Evolutionary conservation across 2,329 filamentous ascomycete species (phyloP).

Genomic region (Paecilomyces dactylethromorphus): DNA sequence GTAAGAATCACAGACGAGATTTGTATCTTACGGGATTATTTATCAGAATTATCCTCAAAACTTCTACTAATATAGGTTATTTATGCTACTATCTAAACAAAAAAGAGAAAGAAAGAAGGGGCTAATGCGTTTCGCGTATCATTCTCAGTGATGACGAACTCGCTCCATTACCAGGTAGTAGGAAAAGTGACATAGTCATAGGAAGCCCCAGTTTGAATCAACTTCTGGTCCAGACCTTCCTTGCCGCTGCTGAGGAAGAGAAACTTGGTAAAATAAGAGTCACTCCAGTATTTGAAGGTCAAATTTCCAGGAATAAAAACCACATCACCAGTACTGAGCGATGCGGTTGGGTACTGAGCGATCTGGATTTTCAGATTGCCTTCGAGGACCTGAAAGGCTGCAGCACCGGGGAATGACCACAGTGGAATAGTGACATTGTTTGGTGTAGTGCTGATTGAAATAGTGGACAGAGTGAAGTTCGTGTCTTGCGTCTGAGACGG

Average conservation of each 20-base stretch:
- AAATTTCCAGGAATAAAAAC: constrained; percentile 31
- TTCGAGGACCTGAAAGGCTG: constrained; percentile 34
- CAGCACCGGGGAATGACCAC: constrained; percentile 22
- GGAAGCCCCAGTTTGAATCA: constrained; percentile 10
- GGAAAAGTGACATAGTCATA: constrained; percentile 16
- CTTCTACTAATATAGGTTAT: too few species aligned
- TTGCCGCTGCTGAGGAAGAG: constrained; percentile 14
- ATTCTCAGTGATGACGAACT: too few species aligned
- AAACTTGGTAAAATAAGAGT: constrained; percentile 17
- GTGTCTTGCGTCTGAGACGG: constrained; percentile 28
- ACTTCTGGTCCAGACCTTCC: constrained; percentile 13
- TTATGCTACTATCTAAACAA: too few species aligned
- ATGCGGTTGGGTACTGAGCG: constrained; percentile 19
- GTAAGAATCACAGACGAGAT: too few species aligned
- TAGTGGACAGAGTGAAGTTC: constrained; percentile 40
- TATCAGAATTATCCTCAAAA: too few species aligned
- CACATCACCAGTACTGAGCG: constrained; percentile 30
- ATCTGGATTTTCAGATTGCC: constrained; percentile 29
- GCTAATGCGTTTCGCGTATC: constrained; percentile 2
- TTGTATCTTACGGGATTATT: too few species aligned
- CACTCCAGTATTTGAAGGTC: constrained; percentile 27
- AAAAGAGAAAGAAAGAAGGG: too few species aligned
- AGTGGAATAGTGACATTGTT: constrained; percentile 12
- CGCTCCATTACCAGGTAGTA: too few species aligned
- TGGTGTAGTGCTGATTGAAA: constrained; percentile 29